phyloP scores from a whole-genome alignment of 2,329 filamentous ascomycete species.

The Fusarium pilosicola region DNA sequence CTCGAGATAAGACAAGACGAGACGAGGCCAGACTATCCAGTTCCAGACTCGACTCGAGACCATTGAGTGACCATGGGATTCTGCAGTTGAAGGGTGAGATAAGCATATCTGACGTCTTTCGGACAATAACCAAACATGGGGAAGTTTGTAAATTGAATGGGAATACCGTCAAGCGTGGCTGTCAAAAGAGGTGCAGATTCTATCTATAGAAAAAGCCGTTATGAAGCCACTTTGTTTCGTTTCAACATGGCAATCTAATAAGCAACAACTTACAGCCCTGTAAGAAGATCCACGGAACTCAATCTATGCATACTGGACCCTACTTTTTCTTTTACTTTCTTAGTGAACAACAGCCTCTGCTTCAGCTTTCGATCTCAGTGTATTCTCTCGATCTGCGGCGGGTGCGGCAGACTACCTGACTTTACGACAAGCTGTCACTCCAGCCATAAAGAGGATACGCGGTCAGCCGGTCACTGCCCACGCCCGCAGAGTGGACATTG shows the following conservation, averaged over 20 bases:
- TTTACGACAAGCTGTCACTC: not conserved
- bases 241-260: not conserved
- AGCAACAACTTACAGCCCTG: not conserved
- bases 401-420: not conserved
- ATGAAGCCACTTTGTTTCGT: not conserved
- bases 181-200: not conserved
- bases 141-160: not conserved
- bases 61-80: not conserved
- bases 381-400: not conserved
- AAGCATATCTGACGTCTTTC: not conserved
- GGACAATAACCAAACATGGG: not conserved
- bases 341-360: not conserved
- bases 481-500: not conserved
- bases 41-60: not conserved
- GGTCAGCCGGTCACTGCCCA: not conserved
- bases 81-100: not conserved
- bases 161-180: not conserved
- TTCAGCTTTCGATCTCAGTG: not conserved
- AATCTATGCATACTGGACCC: not conserved
- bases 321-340: not conserved
- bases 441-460: not conserved
- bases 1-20: not conserved
- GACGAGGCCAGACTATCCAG: not conserved
- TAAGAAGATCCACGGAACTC: not conserved
- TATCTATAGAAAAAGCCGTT: not conserved